These are phyloP conservation scores for Metschnikowia borealis DNA, from an alignment of 805 yeast species.

Conservation along the genomic window DNA sequence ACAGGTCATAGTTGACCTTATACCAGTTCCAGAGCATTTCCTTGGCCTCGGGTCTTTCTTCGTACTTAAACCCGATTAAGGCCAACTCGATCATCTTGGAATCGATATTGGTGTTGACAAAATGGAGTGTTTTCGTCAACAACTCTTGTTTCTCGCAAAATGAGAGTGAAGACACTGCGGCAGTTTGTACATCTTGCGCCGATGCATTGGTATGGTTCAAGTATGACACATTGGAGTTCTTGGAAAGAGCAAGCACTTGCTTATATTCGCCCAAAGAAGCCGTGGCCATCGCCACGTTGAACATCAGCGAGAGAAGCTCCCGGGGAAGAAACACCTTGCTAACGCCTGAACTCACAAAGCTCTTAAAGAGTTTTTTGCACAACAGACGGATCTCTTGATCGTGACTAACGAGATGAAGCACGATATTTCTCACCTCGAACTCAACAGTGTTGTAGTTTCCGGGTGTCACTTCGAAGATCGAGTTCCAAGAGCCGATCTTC, in stretches of 20 bases:
- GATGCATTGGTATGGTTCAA: constrained; percentile 33
- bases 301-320: constrained; percentile 43
- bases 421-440: constrained; percentile 39
- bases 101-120: constrained; percentile 54
- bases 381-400: constrained; percentile 27
- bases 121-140: constrained; percentile 52
- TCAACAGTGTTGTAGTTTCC: constrained; percentile 30
- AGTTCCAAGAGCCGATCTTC: constrained; percentile 29
- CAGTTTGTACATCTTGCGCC: constrained; percentile 45
- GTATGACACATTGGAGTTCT: constrained; percentile 45
- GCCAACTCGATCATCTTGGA: constrained; percentile 52
- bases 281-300: constrained; percentile 39
- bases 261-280: constrained; percentile 53
- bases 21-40: constrained; percentile 56
- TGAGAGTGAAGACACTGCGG: constrained; percentile 54
- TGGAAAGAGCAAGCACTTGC: constrained; percentile 50
- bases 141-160: constrained; percentile 44
- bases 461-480: constrained; percentile 7
- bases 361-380: constrained; percentile 42
- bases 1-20: constrained; percentile 45
- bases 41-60: constrained; percentile 26
- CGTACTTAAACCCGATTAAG: constrained; percentile 49
- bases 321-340: constrained; percentile 46
- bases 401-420: constrained; percentile 39
- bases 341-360: constrained; percentile 47